phyloP scores from a whole-genome alignment of 140 eudicot genomes.

The Anethum foeniculum region DNA sequence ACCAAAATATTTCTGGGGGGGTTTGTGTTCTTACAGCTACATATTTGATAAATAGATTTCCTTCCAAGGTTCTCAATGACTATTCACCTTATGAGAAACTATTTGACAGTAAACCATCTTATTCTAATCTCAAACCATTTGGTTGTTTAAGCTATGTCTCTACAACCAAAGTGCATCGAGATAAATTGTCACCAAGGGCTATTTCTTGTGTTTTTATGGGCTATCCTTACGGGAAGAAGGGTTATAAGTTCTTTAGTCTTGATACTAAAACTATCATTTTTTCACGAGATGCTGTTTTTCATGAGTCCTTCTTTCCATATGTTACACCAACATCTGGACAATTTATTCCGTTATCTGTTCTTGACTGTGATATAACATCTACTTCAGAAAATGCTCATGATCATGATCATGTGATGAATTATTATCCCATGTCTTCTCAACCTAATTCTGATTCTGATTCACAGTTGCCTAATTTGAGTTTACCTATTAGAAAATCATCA shows the following conservation, averaged over 20 bases:
- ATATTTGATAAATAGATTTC: neutral
- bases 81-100: neutral
- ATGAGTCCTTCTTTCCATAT: neutral
- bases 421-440: no score
- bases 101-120: neutral
- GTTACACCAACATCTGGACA: neutral
- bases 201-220: neutral
- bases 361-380: neutral
- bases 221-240: neutral
- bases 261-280: neutral
- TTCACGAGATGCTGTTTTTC: neutral
- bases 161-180: neutral
- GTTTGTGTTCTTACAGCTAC: neutral
- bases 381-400: accelerated
- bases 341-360: neutral
- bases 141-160: neutral
- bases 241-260: neutral
- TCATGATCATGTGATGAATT: accelerated
- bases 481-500: neutral
- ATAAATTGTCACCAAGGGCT: neutral
- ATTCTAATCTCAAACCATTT: neutral
- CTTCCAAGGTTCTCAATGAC: neutral
- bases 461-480: no score
- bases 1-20: neutral
- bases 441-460: no score